Base-by-base conservation (phyloP, 2,329 filamentous ascomycete species). In the Teratosphaeria viscida region DNA sequence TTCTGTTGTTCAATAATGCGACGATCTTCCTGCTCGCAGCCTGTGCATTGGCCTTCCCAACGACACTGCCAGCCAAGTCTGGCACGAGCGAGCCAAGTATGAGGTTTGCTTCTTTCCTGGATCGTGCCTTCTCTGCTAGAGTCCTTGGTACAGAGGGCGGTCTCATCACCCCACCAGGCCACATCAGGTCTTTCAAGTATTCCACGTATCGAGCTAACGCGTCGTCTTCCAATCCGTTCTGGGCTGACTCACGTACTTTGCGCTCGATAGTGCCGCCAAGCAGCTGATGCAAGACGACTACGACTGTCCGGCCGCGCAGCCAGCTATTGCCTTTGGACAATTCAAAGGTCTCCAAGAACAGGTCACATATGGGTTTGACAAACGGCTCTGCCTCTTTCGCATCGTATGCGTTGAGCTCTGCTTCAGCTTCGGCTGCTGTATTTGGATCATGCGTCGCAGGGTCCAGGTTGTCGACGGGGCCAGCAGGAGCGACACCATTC, bases 311-410 rank as follows among this genome's bases (percentile, higher is more conserved):
- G 0, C 94, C 95, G 49, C 95, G 88, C 3, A 99, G 84, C 95
- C 94, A 99, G 73, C 95, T 97, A 74, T 95, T 96, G 49, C 92
- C 92, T 62, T 88, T 86, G 73, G 96, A 95, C 47, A 99, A 82
- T 70, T 96, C 92, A 70, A 99, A 99, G 0, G 91, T 84, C 72
- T 99, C 94, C 16, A 99, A 82, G 75, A 99, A 99, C 61, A 99
- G 86, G 73, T 99, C 94, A 74, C 92, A 96, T 62, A 99, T 96
- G 3, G 94, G 95, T 72, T 96, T 99, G 68, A 99, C 94, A 69
- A 99, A 97, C 0, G 94, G 94, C 70, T 95, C 91, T 2, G 91
- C 80, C 67, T 96, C 90, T 68, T 86, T 87, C 70, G 89, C 87
- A 74, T 97, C 92, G 68, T 95, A 97, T 0, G 92, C 92, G 60